phyloP scores from a whole-genome alignment of 2,329 filamentous ascomycete genomes.

The Pseudogymnoascus destructans region DNA sequence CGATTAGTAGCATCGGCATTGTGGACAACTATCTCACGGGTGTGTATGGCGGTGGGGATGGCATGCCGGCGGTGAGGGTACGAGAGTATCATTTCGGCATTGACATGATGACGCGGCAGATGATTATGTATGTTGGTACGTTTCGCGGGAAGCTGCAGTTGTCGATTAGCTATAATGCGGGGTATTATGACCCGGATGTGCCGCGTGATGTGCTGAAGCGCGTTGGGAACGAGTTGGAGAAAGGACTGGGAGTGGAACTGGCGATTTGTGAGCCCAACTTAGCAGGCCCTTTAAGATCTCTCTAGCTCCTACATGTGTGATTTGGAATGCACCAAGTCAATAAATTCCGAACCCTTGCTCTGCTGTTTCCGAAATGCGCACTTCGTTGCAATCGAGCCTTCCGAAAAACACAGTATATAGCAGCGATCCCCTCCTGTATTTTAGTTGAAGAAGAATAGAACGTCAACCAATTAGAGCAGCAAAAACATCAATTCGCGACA shows the following conservation, averaged over 20 bases:
- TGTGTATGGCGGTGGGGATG: not conserved
- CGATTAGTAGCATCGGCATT: slow-evolving; percentile 13
- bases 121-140: slow-evolving; percentile 15
- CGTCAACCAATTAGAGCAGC: no score
- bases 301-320: not conserved
- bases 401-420: no score
- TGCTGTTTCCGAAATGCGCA: no score
- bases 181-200: slow-evolving; percentile 11
- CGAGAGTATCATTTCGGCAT: slow-evolving; percentile 13
- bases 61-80: slow-evolving; percentile 3
- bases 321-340: slow-evolving; percentile 22
- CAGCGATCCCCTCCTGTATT: no score
- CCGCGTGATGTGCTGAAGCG: not conserved
- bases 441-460: no score
- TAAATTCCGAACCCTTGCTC: slow-evolving; percentile 27
- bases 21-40: slow-evolving; percentile 11
- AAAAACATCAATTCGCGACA: no score
- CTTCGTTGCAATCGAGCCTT: no score
- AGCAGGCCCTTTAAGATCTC: no score
- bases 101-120: slow-evolving; percentile 16
- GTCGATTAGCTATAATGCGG: slow-evolving; percentile 16
- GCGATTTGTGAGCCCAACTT: not conserved
- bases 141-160: slow-evolving; percentile 14
- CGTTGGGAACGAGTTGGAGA: not conserved
- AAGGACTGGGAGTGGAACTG: not conserved